phyloP scores from a whole-genome alignment of 495 filamentous ascomycete genomes.

The Neurospora sp. region DNA sequence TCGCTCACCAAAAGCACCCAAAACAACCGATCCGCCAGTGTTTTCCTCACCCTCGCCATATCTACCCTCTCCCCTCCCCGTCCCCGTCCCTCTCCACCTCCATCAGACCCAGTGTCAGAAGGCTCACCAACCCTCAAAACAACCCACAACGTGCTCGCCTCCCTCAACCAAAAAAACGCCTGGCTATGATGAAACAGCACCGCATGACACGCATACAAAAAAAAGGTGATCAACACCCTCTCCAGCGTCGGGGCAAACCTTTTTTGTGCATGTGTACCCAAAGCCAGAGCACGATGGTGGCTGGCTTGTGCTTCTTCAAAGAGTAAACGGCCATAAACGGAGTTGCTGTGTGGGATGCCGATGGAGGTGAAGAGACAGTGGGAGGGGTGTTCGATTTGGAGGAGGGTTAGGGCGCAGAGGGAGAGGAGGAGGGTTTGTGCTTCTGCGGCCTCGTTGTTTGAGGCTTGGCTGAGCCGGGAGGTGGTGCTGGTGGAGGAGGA shows the following conservation, averaged over 20 bases:
- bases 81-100: conserved; percentile 7
- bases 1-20: conserved; percentile 57
- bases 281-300: conserved; percentile 9
- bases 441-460: too few relatives aligned
- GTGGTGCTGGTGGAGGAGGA: too few relatives aligned
- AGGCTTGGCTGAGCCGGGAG: too few relatives aligned
- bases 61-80: conserved; percentile 9
- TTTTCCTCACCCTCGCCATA: neutral
- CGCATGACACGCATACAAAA: conserved; percentile 60
- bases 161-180: conserved; percentile 52
- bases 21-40: conserved; percentile 35
- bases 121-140: conserved; percentile 33
- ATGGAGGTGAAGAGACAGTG: conserved; percentile 3
- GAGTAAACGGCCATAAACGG: conserved; percentile 21
- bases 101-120: too few relatives aligned
- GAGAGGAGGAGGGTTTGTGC: conserved; percentile 25
- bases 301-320: conserved; percentile 19
- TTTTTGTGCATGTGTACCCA: neutral
- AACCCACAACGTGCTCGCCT: conserved; percentile 45
- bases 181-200: conserved; percentile 51
- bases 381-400: conserved; percentile 24
- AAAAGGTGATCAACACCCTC: conserved; percentile 56
- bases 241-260: conserved; percentile 41
- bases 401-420: conserved; percentile 25
- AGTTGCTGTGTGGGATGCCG: conserved; percentile 8